These are phyloP conservation scores for Corinectria fuckeliana DNA, from an alignment of 2,329 filamentous ascomycete species.

Conservation along the genomic window DNA sequence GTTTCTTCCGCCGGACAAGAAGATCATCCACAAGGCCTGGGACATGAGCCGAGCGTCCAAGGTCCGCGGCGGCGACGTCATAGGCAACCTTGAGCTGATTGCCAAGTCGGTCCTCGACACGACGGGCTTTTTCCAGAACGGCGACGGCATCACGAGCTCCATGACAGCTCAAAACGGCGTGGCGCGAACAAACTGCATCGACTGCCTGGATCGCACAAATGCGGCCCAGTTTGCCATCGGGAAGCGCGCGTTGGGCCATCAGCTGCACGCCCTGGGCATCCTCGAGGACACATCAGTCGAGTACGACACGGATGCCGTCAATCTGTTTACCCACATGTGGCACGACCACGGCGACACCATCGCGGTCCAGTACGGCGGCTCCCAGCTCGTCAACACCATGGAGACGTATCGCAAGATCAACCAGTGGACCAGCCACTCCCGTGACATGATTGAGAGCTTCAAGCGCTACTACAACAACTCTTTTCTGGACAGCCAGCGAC, in stretches of 20 bases:
- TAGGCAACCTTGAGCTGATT: constrained; percentile 87
- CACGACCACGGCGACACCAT: constrained; percentile 98
- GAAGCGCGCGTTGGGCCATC: constrained; percentile 89
- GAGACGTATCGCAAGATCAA: constrained; percentile 99
- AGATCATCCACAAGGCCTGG: constrained; percentile 93
- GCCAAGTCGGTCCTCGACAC: constrained; percentile 84
- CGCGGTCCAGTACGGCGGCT: constrained; percentile 95
- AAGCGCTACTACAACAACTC: constrained; percentile 99
- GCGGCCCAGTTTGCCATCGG: constrained; percentile 98
- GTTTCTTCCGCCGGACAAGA: constrained; percentile 81
- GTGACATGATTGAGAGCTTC: constrained; percentile 99
- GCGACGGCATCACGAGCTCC: constrained; percentile 70
- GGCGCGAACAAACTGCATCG: constrained; percentile 95
- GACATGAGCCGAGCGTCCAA: constrained; percentile 98
- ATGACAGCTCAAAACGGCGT: constrained; percentile 85
- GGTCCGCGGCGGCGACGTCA: constrained; percentile 89
- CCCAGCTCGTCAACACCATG: constrained; percentile 98
- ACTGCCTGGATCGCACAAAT: constrained; percentile 96
- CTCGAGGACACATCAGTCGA: constrained; percentile 79
- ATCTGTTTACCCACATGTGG: constrained; percentile 97
- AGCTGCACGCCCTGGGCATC: constrained; percentile 89
- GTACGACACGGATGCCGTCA: constrained; percentile 95
- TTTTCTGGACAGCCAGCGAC: constrained; percentile 94
- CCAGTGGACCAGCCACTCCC: constrained; percentile 96
- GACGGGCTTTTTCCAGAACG: constrained; percentile 96